A percentile compares a stretch with the other conserved stretches of the same genome.
Conservation (phyloP, 306 rosid genomes). For the Geum urbanum region DNA sequence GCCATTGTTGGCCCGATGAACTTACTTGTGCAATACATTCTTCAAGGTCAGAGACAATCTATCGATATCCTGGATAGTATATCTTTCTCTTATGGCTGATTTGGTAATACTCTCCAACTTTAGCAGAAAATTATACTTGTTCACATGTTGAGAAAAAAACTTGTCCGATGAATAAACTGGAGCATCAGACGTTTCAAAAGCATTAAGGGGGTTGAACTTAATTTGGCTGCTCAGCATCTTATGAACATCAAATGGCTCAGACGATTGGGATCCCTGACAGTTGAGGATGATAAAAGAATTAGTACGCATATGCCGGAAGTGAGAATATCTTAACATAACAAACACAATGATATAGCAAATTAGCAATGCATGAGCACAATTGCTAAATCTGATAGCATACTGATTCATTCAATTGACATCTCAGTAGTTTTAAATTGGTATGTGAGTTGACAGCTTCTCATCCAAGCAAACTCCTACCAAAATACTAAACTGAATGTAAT, state of each 20-base stretch:
- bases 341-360: background rate
- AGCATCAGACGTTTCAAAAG: constrained; percentile 20
- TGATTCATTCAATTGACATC: background rate
- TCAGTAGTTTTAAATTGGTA: background rate
- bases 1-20: constrained; percentile 9
- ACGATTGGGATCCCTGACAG: constrained; percentile 54
- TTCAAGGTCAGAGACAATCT: constrained; percentile 39
- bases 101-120: constrained; percentile 39
- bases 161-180: constrained; percentile 33
- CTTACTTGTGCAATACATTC: constrained; percentile 69
- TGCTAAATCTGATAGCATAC: background rate
- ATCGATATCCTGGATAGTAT: constrained; percentile 50
- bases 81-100: constrained; percentile 32
- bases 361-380: background rate
- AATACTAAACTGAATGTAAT: background rate
- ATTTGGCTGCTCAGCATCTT: constrained; percentile 44
- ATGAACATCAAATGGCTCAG: constrained; percentile 53
- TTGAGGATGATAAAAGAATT: constrained; percentile 7
- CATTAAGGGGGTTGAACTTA: constrained; percentile 31
- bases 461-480: background rate
- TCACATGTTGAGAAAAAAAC: constrained; percentile 37
- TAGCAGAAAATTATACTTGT: constrained; percentile 33
- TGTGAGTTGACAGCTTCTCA: background rate
- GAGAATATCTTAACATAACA: background rate
- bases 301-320: background rate